Percentiles rank a stretch among this genome's conserved stretches.
Evolutionary conservation across 1,139 yeast species (phyloP).

Genomic region (Casaregolazyma suthepensis): DNA sequence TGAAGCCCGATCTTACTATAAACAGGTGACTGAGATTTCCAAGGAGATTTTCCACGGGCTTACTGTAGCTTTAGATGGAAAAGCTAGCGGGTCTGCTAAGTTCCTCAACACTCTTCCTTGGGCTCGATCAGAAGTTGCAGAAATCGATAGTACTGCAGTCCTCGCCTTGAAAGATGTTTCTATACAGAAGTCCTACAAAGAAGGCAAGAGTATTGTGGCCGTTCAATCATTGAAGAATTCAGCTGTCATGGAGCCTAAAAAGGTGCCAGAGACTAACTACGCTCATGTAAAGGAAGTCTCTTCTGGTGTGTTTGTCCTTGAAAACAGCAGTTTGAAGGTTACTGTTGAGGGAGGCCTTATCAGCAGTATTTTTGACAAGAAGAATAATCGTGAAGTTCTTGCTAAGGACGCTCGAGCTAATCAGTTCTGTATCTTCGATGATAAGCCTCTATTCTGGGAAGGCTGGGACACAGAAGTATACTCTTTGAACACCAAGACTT

Average conservation of each 20-base stretch:
- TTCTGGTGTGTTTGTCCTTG: slow-evolving; percentile 35
- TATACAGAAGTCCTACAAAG: neutral
- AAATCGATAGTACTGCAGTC: slow-evolving; percentile 26
- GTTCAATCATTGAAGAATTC: neutral
- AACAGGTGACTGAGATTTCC: slow-evolving; percentile 45
- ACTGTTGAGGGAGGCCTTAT: slow-evolving; percentile 57
- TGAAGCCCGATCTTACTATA: slow-evolving; percentile 77
- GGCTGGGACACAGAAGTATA: slow-evolving; percentile 96
- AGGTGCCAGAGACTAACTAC: slow-evolving; percentile 1
- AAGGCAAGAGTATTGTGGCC: slow-evolving; percentile 2
- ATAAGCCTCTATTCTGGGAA: slow-evolving; percentile 79
- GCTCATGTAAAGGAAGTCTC: slow-evolving; percentile 33
- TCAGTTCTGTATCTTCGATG: slow-evolving; percentile 72
- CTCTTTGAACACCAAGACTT: slow-evolving; percentile 58
- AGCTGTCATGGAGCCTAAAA: neutral
- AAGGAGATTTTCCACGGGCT: slow-evolving; percentile 48
- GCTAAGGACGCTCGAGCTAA: slow-evolving; percentile 57
- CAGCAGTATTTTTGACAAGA: slow-evolving; percentile 54
- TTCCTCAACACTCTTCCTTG: slow-evolving; percentile 56
- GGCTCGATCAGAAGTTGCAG: slow-evolving; percentile 52
- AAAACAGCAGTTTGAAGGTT: slow-evolving; percentile 55
- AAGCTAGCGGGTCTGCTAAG: neutral
- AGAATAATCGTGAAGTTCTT: slow-evolving; percentile 57
- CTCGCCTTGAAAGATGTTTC: slow-evolving; percentile 9
- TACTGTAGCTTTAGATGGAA: slow-evolving; percentile 39